Evolutionary conservation across 768 basidiomycete genomes (phyloP), one percentile per base, ranked within the genome.

Genomic region (Mycena sanguinolenta): DNA sequence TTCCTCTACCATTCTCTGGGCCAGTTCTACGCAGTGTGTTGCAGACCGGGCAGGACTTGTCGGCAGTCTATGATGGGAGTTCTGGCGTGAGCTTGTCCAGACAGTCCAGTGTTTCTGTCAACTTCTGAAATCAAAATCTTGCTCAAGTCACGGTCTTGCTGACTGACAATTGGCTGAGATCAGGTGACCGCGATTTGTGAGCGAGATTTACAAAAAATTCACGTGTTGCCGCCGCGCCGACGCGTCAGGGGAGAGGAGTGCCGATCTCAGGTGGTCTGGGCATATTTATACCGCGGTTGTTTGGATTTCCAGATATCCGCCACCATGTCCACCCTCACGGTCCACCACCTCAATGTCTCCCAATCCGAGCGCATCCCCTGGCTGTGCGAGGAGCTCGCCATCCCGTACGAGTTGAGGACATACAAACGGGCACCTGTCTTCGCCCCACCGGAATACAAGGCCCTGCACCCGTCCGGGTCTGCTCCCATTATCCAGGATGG

Each of bases 301-400:
- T 12, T 25, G n/a, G n/a, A n/a, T 50, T 13, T 12, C 25, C 23
- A 19, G 25, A 19, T 9, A 21, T 13, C 49, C 49, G 27, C 49
- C 14, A 25, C 53, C 30, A 55, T 55, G 53, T 9, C 53, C 32
- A 34, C 53, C 30, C 53, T 55, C 21, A 55, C 32, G n/a, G 30
- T 55, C 32, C 32, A 55, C 53, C 53, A 55, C 53, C 53, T 55
- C 30, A 28, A 55, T 19, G 53, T 55, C 30, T 34, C 30, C 19
- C 53, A 55, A n/a, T 55, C 53, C 19, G 53, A 55, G 32, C 53
- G 53, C 53, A 55, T 55, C 21, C 53, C 53, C 9, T 55, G 53
- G 53, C 53, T 55, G 9, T 55, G 53, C 30, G 53, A 55, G 30
- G 53, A 55, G 53, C 53, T 55, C 21, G 16, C 30, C 53, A 55